A percentile compares a stretch with the other conserved stretches of the same genome.
phyloP scores from a whole-genome alignment of 73 alveolate genomes.

The Tetrahymena thermophila region DNA sequence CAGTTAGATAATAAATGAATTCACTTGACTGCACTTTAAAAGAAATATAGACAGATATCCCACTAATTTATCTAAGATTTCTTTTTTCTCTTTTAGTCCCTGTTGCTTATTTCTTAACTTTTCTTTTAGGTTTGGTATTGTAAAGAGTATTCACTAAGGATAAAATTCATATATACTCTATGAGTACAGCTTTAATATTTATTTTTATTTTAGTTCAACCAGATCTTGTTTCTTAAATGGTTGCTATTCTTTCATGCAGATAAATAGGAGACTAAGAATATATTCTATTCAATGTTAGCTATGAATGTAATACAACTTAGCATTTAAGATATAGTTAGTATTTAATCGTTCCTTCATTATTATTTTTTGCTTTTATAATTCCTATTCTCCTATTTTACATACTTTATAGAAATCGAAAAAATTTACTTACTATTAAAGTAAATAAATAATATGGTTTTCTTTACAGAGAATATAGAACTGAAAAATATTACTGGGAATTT shows the following conservation, averaged over 20 bases:
- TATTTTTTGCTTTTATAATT: constrained; percentile 1
- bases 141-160: background rate
- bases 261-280: background rate
- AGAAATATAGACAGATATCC: constrained; percentile 6
- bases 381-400: background rate
- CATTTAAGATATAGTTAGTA: background rate
- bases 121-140: background rate
- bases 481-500: constrained; percentile 29
- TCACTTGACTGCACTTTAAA: background rate
- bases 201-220: background rate
- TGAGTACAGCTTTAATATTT: background rate
- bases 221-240: background rate
- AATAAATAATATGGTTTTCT: constrained; percentile 10
- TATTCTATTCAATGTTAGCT: background rate
- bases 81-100: background rate
- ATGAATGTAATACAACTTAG: background rate
- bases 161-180: background rate
- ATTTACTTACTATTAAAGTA: background rate
- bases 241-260: background rate
- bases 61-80: background rate
- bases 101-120: background rate
- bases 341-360: constrained; percentile 1
- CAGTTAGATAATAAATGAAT: constrained; percentile 5
- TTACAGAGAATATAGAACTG: constrained; percentile 1
- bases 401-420: background rate